Base-by-base conservation (phyloP, 2,329 filamentous ascomycete genomes). In the Diplodia sapinea region DNA sequence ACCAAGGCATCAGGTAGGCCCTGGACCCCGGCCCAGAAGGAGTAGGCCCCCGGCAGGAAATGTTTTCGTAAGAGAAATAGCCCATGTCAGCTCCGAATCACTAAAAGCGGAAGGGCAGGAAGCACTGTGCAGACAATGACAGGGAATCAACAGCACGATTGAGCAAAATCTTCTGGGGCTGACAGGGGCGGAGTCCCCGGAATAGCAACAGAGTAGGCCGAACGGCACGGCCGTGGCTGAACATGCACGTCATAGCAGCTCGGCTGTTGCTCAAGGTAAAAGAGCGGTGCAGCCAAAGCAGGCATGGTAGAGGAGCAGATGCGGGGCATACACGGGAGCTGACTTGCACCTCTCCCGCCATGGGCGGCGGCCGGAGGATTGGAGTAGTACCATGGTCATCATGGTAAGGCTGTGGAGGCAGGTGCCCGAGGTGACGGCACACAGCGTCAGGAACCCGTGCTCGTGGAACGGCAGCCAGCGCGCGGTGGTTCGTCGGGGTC, bases 161-260 rank as follows among this genome's bases (percentile, higher is more conserved):
- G 40, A 33, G 56, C 38, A 49, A 33, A 51, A 47, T 23, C 23
- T 13, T 63, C 40, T 49, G 43, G 59, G 36, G 20, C 33, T 12
- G 40, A 49, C 56, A 47, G 40, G 56, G 56, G 38, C 26, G 12
- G 6, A 38, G 26, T 63, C 50, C 56, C 47, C 47, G 59, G 17
- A 63, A 63, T 63, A 63, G 59, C 17, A 63, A 15, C 43, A 7
- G 17, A 20, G 59, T 36, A 63, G 59, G 43, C 59, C 36, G 29
- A 63, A 49, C 8, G 43, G 4, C 31, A 26, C 29, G 31, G 43
- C 29, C 11, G 29, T 9, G 59, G 59, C 59, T 63, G 29, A 63
- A n/a, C 13, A n/a, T 65, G 50, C 62, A 65, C 62, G 49, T 65
- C 62, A 65, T 65, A 55, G n/a, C 23, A 55, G 47, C 50, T 65